A percentile compares a stretch with the other conserved stretches of the same genome.
These are phyloP conservation scores for Tulasnella sp. DNA, from an alignment of 768 basidiomycete genomes.

Conservation along the genomic window DNA sequence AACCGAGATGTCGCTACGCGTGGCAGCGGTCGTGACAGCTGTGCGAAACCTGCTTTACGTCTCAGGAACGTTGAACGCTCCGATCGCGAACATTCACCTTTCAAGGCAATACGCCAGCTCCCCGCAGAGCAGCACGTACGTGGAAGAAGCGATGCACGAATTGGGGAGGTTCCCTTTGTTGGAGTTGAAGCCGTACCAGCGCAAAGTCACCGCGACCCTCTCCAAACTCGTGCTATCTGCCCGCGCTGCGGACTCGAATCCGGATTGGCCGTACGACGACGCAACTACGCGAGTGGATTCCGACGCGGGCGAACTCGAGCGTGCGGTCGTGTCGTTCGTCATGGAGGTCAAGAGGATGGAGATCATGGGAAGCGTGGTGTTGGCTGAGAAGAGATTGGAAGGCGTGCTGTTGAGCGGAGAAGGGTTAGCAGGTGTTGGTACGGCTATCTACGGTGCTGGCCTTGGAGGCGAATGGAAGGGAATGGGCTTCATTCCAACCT, in stretches of 20 bases:
- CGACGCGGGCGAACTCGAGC: slow-evolving; percentile 37
- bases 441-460: slow-evolving; percentile 78
- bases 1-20: slow-evolving; percentile 30
- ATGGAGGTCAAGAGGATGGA: slow-evolving; percentile 43
- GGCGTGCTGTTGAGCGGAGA: slow-evolving; percentile 37
- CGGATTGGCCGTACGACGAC: slow-evolving; percentile 34
- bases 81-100: slow-evolving; percentile 28
- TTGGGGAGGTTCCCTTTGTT: slow-evolving; percentile 23
- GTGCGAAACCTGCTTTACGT: slow-evolving; percentile 37
- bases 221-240: slow-evolving; percentile 86
- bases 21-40: slow-evolving; percentile 33
- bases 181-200: slow-evolving; percentile 70
- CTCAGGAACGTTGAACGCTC: slow-evolving; percentile 34
- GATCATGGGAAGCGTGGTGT: slow-evolving; percentile 37
- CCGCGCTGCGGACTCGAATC: slow-evolving; percentile 58
- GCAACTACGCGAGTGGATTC: slow-evolving; percentile 34
- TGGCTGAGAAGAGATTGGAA: slow-evolving; percentile 42
- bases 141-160: slow-evolving; percentile 31
- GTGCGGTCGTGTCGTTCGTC: slow-evolving; percentile 36
- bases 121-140: slow-evolving; percentile 6
- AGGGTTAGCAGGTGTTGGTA: slow-evolving; percentile 47
- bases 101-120: slow-evolving; percentile 17
- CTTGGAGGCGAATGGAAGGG: slow-evolving; percentile 75
- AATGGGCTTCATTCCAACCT: slow-evolving; percentile 65
- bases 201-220: slow-evolving; percentile 83